Evolutionary conservation across 108 stramenopile species (phyloP).

Genomic region (Skeletonema tropicum): DNA sequence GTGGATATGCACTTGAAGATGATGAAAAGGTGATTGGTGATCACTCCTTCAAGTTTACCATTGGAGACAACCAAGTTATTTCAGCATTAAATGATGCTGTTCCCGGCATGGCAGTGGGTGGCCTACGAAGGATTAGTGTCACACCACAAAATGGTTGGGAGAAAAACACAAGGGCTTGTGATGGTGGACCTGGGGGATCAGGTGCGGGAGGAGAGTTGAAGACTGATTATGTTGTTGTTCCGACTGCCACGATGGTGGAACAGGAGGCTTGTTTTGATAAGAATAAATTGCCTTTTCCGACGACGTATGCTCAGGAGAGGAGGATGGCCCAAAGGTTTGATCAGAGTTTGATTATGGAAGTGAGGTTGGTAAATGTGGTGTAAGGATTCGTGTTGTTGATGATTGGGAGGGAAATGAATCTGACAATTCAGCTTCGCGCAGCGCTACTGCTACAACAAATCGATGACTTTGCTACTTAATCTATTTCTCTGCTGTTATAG

Average conservation of each 20-base stretch:
- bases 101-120: conserved; percentile 67
- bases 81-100: conserved; percentile 76
- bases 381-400: background rate
- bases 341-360: conserved; percentile 88
- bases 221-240: conserved; percentile 81
- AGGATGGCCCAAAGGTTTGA: conserved; percentile 91
- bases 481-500: background rate
- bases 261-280: conserved; percentile 87
- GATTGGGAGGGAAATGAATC: too few species aligned
- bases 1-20: conserved; percentile 82
- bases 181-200: conserved; percentile 84
- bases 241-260: conserved; percentile 88
- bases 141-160: conserved; percentile 86
- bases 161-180: conserved; percentile 67
- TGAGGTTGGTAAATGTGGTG: conserved; percentile 60
- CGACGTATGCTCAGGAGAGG: conserved; percentile 78
- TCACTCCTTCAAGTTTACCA: conserved; percentile 62
- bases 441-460: background rate
- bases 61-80: conserved; percentile 63
- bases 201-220: conserved; percentile 82
- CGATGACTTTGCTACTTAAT: background rate
- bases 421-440: background rate
- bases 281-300: conserved; percentile 78
- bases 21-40: conserved; percentile 73
- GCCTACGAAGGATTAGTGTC: conserved; percentile 68